These are phyloP conservation scores for Periglandula ipomoeae DNA, from an alignment of 2,329 filamentous ascomycete species.

Conservation along the genomic window DNA sequence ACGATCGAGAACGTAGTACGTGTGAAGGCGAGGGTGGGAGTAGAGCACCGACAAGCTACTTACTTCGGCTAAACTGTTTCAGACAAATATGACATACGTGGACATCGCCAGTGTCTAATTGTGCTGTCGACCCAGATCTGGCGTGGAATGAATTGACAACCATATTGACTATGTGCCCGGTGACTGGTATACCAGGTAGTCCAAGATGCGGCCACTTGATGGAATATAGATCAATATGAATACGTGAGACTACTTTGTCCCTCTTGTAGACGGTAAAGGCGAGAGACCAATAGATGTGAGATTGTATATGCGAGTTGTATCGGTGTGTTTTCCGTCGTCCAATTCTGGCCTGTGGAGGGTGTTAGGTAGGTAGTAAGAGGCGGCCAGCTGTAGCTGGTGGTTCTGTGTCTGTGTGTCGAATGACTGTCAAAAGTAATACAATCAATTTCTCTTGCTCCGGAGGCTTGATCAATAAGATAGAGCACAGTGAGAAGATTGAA, in stretches of 20 bases:
- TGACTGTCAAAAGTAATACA: background rate
- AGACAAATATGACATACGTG: conserved; percentile 10
- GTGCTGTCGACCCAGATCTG: conserved; percentile 3
- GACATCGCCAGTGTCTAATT: conserved; percentile 5
- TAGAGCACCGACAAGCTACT: background rate
- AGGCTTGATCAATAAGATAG: background rate
- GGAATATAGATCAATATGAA: too few species aligned
- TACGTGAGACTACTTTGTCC: too few species aligned
- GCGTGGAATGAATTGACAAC: conserved; percentile 3
- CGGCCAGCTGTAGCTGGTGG: background rate
- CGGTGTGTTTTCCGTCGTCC: too few species aligned
- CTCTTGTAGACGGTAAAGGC: too few species aligned
- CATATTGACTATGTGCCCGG: conserved; percentile 4
- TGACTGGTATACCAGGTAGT: background rate
- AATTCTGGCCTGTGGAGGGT: too few species aligned
- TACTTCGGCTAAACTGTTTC: conserved; percentile 9
- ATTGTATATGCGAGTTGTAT: background rate
- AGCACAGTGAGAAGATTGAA: background rate
- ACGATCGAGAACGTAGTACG: background rate
- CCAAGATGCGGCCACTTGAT: too few species aligned
- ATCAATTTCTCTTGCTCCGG: too few species aligned
- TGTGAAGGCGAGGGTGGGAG: too few species aligned
- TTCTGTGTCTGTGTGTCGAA: background rate
- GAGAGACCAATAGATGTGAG: background rate
- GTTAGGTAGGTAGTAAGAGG: too few species aligned